These are phyloP conservation scores for Sphenostylis stenocarpa DNA, from an alignment of 306 rosid species.

Conservation along the genomic window DNA sequence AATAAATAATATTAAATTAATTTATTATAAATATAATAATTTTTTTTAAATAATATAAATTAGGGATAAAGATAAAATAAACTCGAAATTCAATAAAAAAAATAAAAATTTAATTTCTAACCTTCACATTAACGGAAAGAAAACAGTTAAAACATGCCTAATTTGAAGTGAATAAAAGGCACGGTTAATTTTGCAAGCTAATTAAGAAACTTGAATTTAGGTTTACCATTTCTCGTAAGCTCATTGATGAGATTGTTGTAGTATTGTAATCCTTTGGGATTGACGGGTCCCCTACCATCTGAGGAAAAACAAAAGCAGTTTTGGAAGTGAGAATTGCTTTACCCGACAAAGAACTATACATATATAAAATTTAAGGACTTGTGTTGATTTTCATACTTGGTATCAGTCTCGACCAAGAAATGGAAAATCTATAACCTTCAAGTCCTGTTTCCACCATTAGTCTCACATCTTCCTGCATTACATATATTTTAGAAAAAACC, in stretches of 20 bases:
- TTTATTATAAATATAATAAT: no score
- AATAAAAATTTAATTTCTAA: no score
- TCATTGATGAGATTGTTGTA: constrained; percentile 82
- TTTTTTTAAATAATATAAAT: no score
- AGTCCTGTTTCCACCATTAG: constrained; percentile 76
- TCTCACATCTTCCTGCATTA: constrained; percentile 74
- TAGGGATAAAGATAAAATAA: no score
- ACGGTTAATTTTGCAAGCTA: constrained; percentile 1
- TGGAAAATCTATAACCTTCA: constrained; percentile 82
- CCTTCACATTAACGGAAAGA: no score
- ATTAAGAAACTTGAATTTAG: background rate
- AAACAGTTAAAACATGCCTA: no score
- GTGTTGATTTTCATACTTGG: constrained; percentile 49
- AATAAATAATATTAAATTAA: no score
- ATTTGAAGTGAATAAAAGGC: background rate
- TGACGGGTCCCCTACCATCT: constrained; percentile 81
- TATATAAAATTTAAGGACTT: background rate
- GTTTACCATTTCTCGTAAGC: constrained; percentile 53
- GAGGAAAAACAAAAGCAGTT: background rate
- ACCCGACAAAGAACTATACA: background rate
- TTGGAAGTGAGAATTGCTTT: background rate
- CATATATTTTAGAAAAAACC: background rate
- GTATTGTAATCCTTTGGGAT: constrained; percentile 68
- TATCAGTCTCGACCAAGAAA: constrained; percentile 86
- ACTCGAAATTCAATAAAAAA: no score